These are phyloP conservation scores for Neoarthrinium moseri DNA, from an alignment of 2,329 filamentous ascomycete genomes.

Conservation along the genomic window DNA sequence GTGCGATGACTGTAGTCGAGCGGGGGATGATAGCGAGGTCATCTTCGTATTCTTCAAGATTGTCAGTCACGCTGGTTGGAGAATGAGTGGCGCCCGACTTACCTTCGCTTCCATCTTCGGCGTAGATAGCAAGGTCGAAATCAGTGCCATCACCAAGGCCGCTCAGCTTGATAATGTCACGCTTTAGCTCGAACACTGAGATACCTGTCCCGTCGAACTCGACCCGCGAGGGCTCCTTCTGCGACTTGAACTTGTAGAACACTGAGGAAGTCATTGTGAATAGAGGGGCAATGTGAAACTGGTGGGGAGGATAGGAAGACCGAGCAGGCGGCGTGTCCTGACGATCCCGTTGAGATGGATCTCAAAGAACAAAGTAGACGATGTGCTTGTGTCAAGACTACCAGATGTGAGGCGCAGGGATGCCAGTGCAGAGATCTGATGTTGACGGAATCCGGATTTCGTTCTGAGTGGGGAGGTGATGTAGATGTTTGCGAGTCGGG, in stretches of 20 bases:
- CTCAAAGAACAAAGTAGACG: background rate
- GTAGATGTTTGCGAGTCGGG: constrained; percentile 2
- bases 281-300: constrained; percentile 5
- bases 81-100: constrained; percentile 33
- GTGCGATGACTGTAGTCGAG: constrained; percentile 89
- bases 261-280: constrained; percentile 88
- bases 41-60: constrained; percentile 80
- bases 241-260: constrained; percentile 99
- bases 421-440: background rate
- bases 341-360: too few relatives aligned
- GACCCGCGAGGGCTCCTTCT: constrained; percentile 90
- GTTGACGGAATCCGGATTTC: background rate
- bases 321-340: background rate
- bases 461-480: background rate
- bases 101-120: constrained; percentile 90
- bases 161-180: constrained; percentile 95
- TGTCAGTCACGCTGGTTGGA: constrained; percentile 15
- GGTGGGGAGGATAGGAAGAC: background rate
- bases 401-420: background rate
- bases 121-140: constrained; percentile 93
- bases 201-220: constrained; percentile 97
- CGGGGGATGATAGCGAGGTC: constrained; percentile 96
- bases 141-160: constrained; percentile 93
- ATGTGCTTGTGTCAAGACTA: background rate
- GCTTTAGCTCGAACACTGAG: constrained; percentile 97